Percentiles rank a stretch among this genome's conserved stretches.
Evolutionary conservation across 163 green algal species (phyloP).

Genomic region (Scenedesmus sp.): DNA sequence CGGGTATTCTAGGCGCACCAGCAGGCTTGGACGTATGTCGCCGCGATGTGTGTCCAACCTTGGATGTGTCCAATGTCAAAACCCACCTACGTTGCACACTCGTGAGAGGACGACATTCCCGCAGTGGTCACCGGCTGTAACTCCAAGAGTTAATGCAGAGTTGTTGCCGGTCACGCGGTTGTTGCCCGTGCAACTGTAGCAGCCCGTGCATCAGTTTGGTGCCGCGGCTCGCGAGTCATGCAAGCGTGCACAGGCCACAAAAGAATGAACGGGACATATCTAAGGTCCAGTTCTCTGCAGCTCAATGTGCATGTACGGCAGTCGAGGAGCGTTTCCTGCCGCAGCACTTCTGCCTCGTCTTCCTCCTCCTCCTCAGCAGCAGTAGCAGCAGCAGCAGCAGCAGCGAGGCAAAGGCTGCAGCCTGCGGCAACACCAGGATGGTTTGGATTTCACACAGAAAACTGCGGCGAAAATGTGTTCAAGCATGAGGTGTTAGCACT

Average conservation of each 20-base stretch:
- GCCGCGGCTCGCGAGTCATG: neutral
- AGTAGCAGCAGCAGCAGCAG: neutral
- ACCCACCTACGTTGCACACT: too few species aligned
- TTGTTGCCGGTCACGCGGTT: too few species aligned
- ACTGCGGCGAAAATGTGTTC: neutral
- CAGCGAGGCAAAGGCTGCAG: neutral
- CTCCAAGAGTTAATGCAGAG: too few species aligned
- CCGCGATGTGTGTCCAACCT: too few species aligned
- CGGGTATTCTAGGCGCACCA: too few species aligned
- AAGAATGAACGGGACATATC: neutral
- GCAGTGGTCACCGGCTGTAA: too few species aligned
- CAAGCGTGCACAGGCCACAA: neutral
- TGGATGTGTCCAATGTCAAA: too few species aligned
- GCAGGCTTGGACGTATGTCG: too few species aligned
- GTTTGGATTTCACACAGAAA: slow-evolving; percentile 31
- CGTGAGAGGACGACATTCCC: too few species aligned
- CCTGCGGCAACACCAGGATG: neutral
- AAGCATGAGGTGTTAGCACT: neutral
- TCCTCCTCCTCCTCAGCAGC: neutral
- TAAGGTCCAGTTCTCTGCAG: neutral
- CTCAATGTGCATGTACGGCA: neutral
- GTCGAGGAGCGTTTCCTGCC: neutral
- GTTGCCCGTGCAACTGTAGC: neutral
- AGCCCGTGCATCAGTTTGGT: neutral
- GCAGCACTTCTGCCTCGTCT: neutral